Evolutionary conservation across 176 grass and related monocot species (phyloP).

Genomic region (Oryza glaberrima): DNA sequence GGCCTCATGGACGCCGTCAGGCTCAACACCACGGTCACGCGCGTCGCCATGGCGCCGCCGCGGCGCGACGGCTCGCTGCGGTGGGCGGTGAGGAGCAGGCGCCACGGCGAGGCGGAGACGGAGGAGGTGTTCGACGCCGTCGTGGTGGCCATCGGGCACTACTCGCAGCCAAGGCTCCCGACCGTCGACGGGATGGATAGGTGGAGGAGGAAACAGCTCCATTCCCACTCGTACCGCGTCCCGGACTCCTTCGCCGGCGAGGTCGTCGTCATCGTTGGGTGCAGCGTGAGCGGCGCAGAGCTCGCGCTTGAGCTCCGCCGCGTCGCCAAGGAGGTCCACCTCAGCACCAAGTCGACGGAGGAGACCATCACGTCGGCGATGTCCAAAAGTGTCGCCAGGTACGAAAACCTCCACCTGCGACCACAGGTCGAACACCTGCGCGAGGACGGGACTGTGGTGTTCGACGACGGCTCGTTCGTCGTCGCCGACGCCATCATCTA

Average conservation of each 20-base stretch:
- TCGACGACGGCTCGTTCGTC: conserved; percentile 33
- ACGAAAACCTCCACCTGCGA: conserved; percentile 33
- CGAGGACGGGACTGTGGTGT: conserved; percentile 36
- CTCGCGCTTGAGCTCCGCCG: conserved; percentile 36
- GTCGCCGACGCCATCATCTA: conserved; percentile 47
- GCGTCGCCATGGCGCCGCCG: not conserved
- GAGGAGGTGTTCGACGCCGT: conserved; percentile 55
- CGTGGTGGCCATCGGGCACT: conserved; percentile 34
- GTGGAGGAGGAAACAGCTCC: conserved; percentile 47
- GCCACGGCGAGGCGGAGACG: not conserved
- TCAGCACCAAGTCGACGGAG: conserved; percentile 33
- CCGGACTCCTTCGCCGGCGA: conserved; percentile 27
- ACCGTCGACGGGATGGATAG: conserved; percentile 36
- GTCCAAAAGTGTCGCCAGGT: not conserved
- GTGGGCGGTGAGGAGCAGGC: conserved; percentile 19
- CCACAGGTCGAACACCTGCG: conserved; percentile 3
- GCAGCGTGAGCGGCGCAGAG: conserved; percentile 40
- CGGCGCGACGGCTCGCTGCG: not conserved
- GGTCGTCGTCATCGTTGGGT: conserved; percentile 47
- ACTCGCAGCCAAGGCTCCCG: conserved; percentile 34
- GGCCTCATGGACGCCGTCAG: conserved; percentile 43
- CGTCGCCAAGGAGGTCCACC: conserved; percentile 40
- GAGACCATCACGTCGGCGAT: not conserved
- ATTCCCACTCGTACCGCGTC: conserved; percentile 52
- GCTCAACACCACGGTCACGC: conserved; percentile 38